Base-by-base conservation (phyloP, 2,329 filamentous ascomycete genomes). In the Penicillium sclerotiorum region DNA sequence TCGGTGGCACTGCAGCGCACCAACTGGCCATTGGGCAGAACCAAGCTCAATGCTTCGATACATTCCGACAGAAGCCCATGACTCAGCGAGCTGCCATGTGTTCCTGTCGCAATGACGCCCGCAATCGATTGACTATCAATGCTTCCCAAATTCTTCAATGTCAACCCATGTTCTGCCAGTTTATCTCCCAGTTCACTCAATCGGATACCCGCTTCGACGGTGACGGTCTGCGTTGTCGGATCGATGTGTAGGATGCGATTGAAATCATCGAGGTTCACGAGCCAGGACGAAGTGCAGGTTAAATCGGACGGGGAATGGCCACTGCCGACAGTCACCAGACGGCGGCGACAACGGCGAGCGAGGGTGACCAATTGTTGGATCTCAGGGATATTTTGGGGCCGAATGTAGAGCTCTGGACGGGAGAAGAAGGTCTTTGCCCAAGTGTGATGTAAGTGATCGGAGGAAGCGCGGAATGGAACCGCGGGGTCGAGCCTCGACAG, bases 401-500 rank as follows among this genome's bases (percentile, higher is more conserved):
- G 89, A 61, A 97, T 84, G 73, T 93, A 96, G 50, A 97, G 85
- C 77, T 96, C 91, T 2, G 94, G 94, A 15, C 86, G 83, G 43
- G 88, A 94, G 64, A 88, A 86, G 75, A 95, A 96, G 42, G 94
- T 97, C 66, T 87, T 86, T 32, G 94, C 94, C 94, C 94, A 99
- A 17, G 94, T 99, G 63, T 87, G 86, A 76, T 97, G 94, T 41
- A 86, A 74, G 70, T 97, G 86, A 45, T 82, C 77, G 52, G 81
- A 77, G 50, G 80, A 80, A 5, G 89, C 89, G 68, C 87, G 88
- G 75, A 97, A 96, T 36, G 90, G 84, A 32, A 94, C 73, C 50
- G 76, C 71, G 58, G 82, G 78, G 63, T 86, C 78, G 66, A 83
- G 78, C 56, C 77, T 78, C 27, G 77, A 74, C 55, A 87, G 75